Conservation (phyloP, 139 green algal species). For the Chlorella vulgaris region DNA sequence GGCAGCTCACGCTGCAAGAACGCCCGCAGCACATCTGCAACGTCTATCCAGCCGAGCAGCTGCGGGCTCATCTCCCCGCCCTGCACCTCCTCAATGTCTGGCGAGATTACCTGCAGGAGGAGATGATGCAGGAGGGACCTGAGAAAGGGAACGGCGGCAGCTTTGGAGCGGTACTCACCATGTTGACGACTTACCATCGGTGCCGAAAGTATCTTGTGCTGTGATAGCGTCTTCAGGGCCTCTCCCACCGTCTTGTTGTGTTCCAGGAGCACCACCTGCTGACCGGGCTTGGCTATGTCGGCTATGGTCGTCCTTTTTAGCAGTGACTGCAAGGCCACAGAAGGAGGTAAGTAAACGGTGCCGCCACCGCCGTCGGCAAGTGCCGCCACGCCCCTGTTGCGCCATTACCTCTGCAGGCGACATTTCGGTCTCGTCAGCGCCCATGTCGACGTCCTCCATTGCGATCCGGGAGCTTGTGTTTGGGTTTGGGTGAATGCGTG, state of each 20-base stretch:
- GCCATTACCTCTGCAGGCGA: too few species aligned
- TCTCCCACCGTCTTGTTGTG: slow-evolving; percentile 61
- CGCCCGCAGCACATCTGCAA: slow-evolving; percentile 57
- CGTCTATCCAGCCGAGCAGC: slow-evolving; percentile 72
- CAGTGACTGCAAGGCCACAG: too few species aligned
- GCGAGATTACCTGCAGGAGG: slow-evolving; percentile 25
- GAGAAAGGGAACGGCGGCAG: not conserved
- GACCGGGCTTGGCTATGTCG: slow-evolving; percentile 11
- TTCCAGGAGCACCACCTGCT: slow-evolving; percentile 58
- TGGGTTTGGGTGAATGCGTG: too few species aligned
- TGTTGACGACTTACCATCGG: slow-evolving; percentile 42
- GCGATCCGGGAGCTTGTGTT: too few species aligned
- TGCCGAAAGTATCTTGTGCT: slow-evolving; percentile 69
- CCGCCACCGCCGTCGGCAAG: too few species aligned
- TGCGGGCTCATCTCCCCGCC: slow-evolving; percentile 36
- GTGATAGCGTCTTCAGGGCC: slow-evolving; percentile 58
- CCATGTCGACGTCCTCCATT: too few species aligned
- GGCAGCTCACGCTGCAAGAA: slow-evolving; percentile 39
- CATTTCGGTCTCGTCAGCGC: too few species aligned
- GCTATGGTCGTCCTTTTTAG: slow-evolving; percentile 21
- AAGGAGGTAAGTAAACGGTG: too few species aligned
- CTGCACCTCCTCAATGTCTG: slow-evolving; percentile 63
- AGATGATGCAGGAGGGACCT: not conserved
- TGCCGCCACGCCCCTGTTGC: too few species aligned
- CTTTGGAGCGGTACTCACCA: not conserved